Evolutionary conservation across 192 early-diverging fungal genomes (phyloP), one percentile per base, ranked within the genome.

Genomic region (Mortierella claussenii): DNA sequence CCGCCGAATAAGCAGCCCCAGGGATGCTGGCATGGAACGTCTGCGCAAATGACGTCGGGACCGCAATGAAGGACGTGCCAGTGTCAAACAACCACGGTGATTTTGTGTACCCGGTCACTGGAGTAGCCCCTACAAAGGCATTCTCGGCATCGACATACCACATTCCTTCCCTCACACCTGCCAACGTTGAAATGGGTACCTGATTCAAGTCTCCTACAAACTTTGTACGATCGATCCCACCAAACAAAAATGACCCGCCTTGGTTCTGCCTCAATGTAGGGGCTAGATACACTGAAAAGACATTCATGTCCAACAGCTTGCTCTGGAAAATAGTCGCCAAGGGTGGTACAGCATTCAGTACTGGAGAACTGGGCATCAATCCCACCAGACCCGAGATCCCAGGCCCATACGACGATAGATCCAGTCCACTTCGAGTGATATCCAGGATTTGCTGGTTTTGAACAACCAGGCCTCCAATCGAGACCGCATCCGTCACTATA

Each of bases 71-170:
- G 28, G 73, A 76, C 46, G 73, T 76, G 30, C 73, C 73, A 2
- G 73, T 76, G 23, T 76, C 73, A 43, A 76, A 76, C 7, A 76
- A 44, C 73, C 73, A 76, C 18, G 73, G 73, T 11, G 73, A 55
- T 18, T 48, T 55, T 1, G 59, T 67, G 53, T 76, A 76, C 17
- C 73, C 73, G 20, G 58, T 23, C 1, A 75, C 63, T 4, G 57
- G 20, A 1, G 32, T 23, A 46, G 21, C 43, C 13, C 70, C 48
- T 2, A 37, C 33, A 23, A 42, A 65, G 5, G 70, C 63, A 23
- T n/a, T 37, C 12, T 75, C 70, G 7, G 56, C 70, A 23, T 65
- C 55, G 23, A 75, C 37, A 27, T 75, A 75, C 70, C 70, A 75
- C 63, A 75, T 75, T 6, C 70, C 70, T n/a, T 59, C 48, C 18